Evolutionary conservation across 345 rosid species (phyloP).

Genomic region (Citrus trifoliata): DNA sequence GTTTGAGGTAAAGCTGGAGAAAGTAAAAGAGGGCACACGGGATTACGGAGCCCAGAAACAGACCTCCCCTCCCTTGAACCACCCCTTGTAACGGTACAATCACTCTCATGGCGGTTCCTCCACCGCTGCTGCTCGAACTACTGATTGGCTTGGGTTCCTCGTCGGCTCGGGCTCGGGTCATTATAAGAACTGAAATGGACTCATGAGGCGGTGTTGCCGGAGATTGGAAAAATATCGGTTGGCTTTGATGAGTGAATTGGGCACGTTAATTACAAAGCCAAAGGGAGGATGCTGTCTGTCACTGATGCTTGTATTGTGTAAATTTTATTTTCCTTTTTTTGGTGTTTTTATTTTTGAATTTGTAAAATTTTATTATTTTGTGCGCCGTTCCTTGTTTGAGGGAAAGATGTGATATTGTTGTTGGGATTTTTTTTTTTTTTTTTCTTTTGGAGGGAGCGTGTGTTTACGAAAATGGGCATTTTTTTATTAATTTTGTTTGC

Average conservation of each 20-base stretch:
- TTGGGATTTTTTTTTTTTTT: conserved; percentile 25
- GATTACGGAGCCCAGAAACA: conserved; percentile 83
- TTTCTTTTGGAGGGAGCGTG: conserved; percentile 6
- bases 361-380: conserved; percentile 2
- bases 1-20: conserved; percentile 74
- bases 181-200: conserved; percentile 21
- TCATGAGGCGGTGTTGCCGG: conserved; percentile 17
- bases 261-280: conserved; percentile 23
- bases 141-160: conserved; percentile 24
- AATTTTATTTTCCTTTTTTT: neutral
- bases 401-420: conserved; percentile 27
- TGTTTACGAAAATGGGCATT: neutral
- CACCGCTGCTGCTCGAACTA: conserved; percentile 24
- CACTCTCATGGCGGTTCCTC: conserved; percentile 84
- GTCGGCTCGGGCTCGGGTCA: conserved; percentile 64
- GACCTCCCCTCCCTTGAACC: conserved; percentile 90
- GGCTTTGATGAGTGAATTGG: conserved; percentile 13
- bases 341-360: neutral
- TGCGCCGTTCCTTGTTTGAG: conserved; percentile 32
- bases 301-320: neutral
- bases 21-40: conserved; percentile 97
- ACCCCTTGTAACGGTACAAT: conserved; percentile 92
- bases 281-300: neutral
- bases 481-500: neutral
- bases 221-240: neutral